A percentile compares a stretch with the other conserved stretches of the same genome.
phyloP scores from a whole-genome alignment of 169 alveolate species.

The Perkinsus olseni region DNA sequence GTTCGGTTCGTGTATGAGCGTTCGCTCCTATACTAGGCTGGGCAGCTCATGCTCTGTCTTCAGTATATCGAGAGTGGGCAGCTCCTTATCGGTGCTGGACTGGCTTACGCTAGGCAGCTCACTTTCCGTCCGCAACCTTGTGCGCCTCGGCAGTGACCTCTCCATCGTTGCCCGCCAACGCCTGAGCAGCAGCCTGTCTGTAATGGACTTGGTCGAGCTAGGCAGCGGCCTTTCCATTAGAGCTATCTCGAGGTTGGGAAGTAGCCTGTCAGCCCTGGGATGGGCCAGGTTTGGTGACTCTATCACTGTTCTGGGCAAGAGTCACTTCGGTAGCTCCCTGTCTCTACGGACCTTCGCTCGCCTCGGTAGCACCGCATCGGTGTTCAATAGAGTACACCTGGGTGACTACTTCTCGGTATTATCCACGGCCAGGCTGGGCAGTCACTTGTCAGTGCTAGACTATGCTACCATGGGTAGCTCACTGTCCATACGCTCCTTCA shows the following conservation, averaged over 20 bases:
- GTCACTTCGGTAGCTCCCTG: not conserved
- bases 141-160: not conserved
- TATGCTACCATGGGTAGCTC: not conserved
- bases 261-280: conserved; percentile 2
- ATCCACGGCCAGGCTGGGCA: not conserved
- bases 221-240: conserved; percentile 14
- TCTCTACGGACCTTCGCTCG: not conserved
- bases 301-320: not conserved
- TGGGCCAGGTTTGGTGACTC: not conserved
- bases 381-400: not conserved
- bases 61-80: not conserved
- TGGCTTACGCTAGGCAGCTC: not conserved
- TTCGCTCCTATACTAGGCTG: not conserved
- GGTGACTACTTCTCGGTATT: not conserved
- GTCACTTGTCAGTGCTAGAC: not conserved
- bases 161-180: not conserved
- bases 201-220: not conserved
- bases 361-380: not conserved
- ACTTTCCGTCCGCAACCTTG: not conserved
- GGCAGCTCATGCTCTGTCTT: not conserved
- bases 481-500: not conserved
- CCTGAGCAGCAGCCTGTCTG: not conserved
- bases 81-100: not conserved
- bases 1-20: not conserved
- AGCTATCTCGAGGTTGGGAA: conserved; percentile 13